phyloP scores from a whole-genome alignment of 1,139 yeast genomes.

The Lodderomyces pseudojiufengensis region DNA sequence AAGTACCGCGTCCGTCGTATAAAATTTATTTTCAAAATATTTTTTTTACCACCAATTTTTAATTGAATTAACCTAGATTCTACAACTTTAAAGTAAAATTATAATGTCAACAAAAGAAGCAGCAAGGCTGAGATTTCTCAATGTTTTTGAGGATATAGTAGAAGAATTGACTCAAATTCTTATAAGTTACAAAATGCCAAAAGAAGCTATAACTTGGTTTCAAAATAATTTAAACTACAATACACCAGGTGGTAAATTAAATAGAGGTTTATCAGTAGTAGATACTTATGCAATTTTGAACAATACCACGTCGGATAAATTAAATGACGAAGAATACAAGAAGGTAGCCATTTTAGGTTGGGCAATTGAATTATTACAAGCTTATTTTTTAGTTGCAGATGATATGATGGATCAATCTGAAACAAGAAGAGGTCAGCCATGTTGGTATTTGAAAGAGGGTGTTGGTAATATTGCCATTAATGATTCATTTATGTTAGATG shows the following conservation, averaged over 20 bases:
- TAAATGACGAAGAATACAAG: conserved; percentile 67
- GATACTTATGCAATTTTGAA: conserved; percentile 86
- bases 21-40: too few species aligned
- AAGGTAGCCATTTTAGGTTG: conserved; percentile 91
- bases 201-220: conserved; percentile 87
- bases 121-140: conserved; percentile 62
- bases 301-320: conserved; percentile 54
- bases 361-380: conserved; percentile 94
- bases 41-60: too few species aligned
- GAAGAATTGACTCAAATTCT: conserved; percentile 67
- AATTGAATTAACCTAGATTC: too few species aligned
- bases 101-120: conserved; percentile 29
- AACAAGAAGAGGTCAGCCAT: conserved; percentile 97
- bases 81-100: too few species aligned
- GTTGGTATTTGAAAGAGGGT: conserved; percentile 85
- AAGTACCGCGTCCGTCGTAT: too few species aligned
- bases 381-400: conserved; percentile 95
- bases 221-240: conserved; percentile 72
- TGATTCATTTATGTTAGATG: conserved; percentile 96
- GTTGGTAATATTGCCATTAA: conserved; percentile 94
- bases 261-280: conserved; percentile 92
- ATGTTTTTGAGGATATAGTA: conserved; percentile 74
- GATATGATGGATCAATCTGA: conserved; percentile 98
- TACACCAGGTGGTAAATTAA: conserved; percentile 94
- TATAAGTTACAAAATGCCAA: conserved; percentile 72